phyloP scores from a whole-genome alignment of 2,329 filamentous ascomycete genomes.

The Lecanosticta acicola region DNA sequence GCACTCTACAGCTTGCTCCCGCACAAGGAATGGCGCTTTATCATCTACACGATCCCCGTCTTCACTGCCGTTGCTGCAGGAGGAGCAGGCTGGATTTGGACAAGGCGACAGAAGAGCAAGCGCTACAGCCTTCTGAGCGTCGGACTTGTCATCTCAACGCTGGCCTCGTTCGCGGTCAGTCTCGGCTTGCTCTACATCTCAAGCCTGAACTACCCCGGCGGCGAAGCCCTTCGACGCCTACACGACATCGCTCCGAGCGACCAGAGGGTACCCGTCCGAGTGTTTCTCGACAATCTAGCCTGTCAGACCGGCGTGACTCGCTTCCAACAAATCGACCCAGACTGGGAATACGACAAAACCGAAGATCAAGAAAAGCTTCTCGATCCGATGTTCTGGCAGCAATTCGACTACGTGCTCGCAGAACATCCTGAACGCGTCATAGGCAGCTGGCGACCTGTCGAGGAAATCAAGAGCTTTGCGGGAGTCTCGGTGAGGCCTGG shows the following conservation, averaged over 20 bases:
- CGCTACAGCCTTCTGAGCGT: constrained; percentile 53
- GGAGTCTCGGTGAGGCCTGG: constrained; percentile 46
- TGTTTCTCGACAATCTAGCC: constrained; percentile 57
- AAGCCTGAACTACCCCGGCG: constrained; percentile 89
- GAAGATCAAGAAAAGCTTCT: constrained; percentile 44
- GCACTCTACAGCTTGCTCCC: constrained; percentile 79
- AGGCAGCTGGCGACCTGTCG: constrained; percentile 48
- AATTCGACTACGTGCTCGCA: constrained; percentile 54
- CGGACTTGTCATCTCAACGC: constrained; percentile 54
- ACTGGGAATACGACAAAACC: constrained; percentile 58
- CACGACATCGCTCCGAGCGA: constrained; percentile 27
- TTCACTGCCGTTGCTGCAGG: constrained; percentile 73
- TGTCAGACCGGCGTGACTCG: constrained; percentile 60
- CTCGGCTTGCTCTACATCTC: constrained; percentile 68
- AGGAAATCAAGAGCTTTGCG: constrained; percentile 47
- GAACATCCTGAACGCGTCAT: constrained; percentile 48
- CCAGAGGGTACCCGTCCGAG: constrained; percentile 20
- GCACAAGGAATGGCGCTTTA: constrained; percentile 94
- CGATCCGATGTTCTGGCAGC: constrained; percentile 51
- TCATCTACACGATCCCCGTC: constrained; percentile 79
- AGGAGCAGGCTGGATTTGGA: constrained; percentile 61
- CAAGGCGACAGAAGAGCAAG: constrained; percentile 56
- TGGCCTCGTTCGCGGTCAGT: constrained; percentile 56
- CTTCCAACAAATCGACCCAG: constrained; percentile 46
- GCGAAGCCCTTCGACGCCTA: constrained; percentile 59